These are phyloP conservation scores for Cladochytrium replicatum DNA, from an alignment of 192 early-diverging fungal species.

Conservation along the genomic window DNA sequence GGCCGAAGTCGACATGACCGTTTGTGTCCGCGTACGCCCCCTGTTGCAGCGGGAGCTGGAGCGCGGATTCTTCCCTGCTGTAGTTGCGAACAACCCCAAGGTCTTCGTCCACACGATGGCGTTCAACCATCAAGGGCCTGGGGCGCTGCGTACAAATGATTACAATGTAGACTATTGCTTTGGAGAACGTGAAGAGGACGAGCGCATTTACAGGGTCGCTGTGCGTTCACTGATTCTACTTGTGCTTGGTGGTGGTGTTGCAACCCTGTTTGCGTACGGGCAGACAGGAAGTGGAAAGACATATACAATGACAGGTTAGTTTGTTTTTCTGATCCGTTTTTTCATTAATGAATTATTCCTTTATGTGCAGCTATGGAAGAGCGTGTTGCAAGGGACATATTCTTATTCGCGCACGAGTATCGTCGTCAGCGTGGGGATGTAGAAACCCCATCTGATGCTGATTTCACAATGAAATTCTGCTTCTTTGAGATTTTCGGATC, in stretches of 20 bases:
- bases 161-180: slow-evolving; percentile 20
- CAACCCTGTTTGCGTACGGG: too few species aligned
- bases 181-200: slow-evolving; percentile 11
- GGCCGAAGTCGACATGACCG: background rate
- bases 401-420: slow-evolving; percentile 15
- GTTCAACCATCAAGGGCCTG: slow-evolving; percentile 3
- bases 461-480: slow-evolving; percentile 22
- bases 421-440: too few species aligned
- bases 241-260: slow-evolving; percentile 23
- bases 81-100: slow-evolving; percentile 1
- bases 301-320: slow-evolving; percentile 30
- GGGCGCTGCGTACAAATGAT: slow-evolving; percentile 3
- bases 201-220: slow-evolving; percentile 20
- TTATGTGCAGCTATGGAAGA: slow-evolving; percentile 29
- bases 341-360: too few species aligned
- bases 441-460: too few species aligned
- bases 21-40: slow-evolving; percentile 25
- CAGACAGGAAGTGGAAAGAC: slow-evolving; percentile 50
- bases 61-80: slow-evolving; percentile 9
- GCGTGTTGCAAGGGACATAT: slow-evolving; percentile 26
- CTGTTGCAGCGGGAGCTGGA: slow-evolving; percentile 16
- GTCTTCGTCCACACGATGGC: slow-evolving; percentile 22
- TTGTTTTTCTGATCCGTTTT: background rate
- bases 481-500: slow-evolving; percentile 40
- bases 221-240: slow-evolving; percentile 14